Conservation (phyloP, 2,329 filamentous ascomycete genomes). For the Pyrenophora seminiperda region DNA sequence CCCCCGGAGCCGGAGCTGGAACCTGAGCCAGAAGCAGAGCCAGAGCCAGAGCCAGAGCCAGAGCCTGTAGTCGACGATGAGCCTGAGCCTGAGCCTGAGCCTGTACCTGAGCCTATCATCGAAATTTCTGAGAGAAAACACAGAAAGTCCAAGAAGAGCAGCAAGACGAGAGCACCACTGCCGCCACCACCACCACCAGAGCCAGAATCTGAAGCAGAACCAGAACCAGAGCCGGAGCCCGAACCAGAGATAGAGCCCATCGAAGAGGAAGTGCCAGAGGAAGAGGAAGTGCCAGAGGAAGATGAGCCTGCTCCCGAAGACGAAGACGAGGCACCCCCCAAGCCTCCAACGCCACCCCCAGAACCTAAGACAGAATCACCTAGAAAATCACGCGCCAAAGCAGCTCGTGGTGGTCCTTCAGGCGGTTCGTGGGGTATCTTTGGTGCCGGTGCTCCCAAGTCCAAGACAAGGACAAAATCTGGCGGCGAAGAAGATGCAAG, state of each 20-base stretch:
- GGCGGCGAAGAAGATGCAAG: constrained; percentile 36
- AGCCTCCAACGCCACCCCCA: constrained; percentile 56
- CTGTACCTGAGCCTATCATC: constrained; percentile 37
- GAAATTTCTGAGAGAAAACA: constrained; percentile 28
- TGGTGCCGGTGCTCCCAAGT: constrained; percentile 52
- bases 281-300: constrained; percentile 24
- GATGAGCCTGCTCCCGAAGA: constrained; percentile 34
- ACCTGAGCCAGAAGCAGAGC: constrained; percentile 33
- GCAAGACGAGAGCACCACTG: constrained; percentile 32
- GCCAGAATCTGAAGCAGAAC: constrained; percentile 12
- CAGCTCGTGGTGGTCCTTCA: constrained; percentile 70
- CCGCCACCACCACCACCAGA: constrained; percentile 28
- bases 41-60: constrained; percentile 19
- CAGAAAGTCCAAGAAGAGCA: constrained; percentile 39
- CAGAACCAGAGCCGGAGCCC: constrained; percentile 6
- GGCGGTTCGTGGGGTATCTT: constrained; percentile 74
- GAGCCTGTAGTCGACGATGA: constrained; percentile 20
- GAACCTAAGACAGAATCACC: constrained; percentile 57
- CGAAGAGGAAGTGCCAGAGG: constrained; percentile 26
- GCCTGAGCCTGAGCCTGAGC: constrained; percentile 40
- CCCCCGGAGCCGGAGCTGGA: constrained; percentile 30
- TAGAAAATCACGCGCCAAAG: constrained; percentile 76
- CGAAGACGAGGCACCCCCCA: constrained; percentile 34
- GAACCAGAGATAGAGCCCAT: constrained; percentile 32
- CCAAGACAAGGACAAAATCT: constrained; percentile 46